phyloP scores from a whole-genome alignment of 768 basidiomycete genomes.

The Suillus lakei region DNA sequence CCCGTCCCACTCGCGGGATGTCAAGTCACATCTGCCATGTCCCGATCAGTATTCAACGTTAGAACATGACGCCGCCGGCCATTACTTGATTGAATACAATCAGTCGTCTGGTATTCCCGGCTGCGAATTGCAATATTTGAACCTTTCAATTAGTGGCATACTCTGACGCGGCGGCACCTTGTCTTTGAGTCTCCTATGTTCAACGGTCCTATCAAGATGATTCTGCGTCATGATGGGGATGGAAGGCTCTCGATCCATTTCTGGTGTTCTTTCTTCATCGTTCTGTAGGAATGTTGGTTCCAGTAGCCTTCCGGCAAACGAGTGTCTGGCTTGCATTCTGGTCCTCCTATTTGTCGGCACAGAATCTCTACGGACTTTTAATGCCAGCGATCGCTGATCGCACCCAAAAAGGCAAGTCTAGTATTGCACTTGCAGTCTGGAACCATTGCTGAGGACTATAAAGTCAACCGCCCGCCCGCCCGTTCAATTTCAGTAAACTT shows the following conservation, averaged over 20 bases:
- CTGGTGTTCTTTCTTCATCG: background rate
- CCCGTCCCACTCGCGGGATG: background rate
- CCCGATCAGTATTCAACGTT: background rate
- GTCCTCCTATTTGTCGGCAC: background rate
- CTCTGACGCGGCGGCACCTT: background rate
- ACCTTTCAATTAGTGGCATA: background rate
- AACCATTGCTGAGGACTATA: background rate
- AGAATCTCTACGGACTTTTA: background rate
- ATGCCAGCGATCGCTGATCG: background rate
- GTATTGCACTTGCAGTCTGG: slow-evolving; percentile 1
- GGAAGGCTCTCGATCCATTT: background rate
- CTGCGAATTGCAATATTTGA: background rate
- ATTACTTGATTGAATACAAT: background rate
- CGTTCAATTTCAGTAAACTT: background rate
- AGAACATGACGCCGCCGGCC: background rate
- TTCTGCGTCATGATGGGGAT: background rate
- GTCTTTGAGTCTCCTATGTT: background rate
- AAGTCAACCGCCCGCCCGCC: background rate
- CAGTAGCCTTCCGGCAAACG: background rate
- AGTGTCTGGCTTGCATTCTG: background rate
- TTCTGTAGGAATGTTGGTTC: background rate
- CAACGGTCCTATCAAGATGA: background rate
- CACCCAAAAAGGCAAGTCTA: background rate
- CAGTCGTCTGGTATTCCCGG: background rate
- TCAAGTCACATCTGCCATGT: background rate